Evolutionary conservation across 208 protist species (phyloP), one percentile per base, ranked within the genome.

Genomic region (Leishmania tarentolae): DNA sequence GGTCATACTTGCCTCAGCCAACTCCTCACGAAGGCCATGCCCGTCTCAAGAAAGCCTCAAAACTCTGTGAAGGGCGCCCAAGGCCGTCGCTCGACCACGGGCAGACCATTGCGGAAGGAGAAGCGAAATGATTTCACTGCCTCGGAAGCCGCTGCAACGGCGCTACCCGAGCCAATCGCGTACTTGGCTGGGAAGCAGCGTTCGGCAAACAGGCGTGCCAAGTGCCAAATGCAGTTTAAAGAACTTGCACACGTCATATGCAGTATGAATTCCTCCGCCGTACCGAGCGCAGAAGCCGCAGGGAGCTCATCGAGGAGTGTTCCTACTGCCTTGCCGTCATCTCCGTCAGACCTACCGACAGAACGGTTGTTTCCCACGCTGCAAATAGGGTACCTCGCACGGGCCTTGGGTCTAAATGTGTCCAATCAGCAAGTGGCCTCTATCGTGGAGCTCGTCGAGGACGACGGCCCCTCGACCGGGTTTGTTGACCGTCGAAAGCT

Each of bases 321-420:
- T 46, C 61, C 76, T 19, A 37, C 53, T 57, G 37, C 71, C 44
- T 56, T 56, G 9, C 44, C 71, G 72, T 74, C 82, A 68, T 73
- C 76, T 63, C 21, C 7, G 31, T 56, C 53, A 59, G 52, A 40
- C 56, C 11, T 52, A 17, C 3, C 42, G 15, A 47, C 42, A 19
- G 47, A 69, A 21, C 24, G 44, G n/a, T 31, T 50, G 44, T 92
- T 97, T 74, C 91, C 94, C 31, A 94, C 86, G 2, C 57, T 96
- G 44, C 84, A 91, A 35, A 88, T 98, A 68, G 94, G 92, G 21
- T 96, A 90, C 78, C 76, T 98, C 65, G 90, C 94, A 6, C 91
- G 96, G 47, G 92, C 93, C 17, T 90, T 98, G 89, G 94, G 96
- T 31, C 84, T 98, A 15, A 96, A 97, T 63, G 71, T 95, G 57